Conservation (phyloP, 352 stramenopile species). For the Phytophthora multivora region DNA sequence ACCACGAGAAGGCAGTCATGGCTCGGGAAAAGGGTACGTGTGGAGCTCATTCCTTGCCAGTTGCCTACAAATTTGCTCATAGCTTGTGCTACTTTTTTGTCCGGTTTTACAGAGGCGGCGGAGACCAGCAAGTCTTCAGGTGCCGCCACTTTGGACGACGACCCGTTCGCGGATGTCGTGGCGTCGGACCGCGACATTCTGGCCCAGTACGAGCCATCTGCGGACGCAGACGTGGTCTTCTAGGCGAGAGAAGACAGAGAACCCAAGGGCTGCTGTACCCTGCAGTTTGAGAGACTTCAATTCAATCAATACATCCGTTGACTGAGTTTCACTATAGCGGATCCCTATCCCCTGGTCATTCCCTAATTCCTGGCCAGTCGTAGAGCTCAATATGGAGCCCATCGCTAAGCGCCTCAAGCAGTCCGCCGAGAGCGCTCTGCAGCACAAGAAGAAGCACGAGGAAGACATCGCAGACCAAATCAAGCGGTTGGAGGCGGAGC, state of each 20-base stretch:
- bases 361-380: conserved; percentile 29
- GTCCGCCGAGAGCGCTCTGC: conserved; percentile 67
- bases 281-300: conserved; percentile 18
- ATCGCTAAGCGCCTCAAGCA: conserved; percentile 86
- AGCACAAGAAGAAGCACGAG: conserved; percentile 25
- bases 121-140: conserved; percentile 11
- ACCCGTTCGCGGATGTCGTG: conserved; percentile 75
- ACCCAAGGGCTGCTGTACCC: no score
- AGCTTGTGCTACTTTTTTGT: neutral
- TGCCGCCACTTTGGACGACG: conserved; percentile 39
- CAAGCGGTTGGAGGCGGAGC: conserved; percentile 70
- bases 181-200: conserved; percentile 81
- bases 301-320: conserved; percentile 29
- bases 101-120: conserved; percentile 15
- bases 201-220: conserved; percentile 74
- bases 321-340: conserved; percentile 27
- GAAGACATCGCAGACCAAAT: conserved; percentile 76
- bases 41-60: neutral
- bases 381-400: conserved; percentile 56
- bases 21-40: conserved; percentile 60
- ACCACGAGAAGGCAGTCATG: conserved; percentile 75
- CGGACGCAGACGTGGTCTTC: conserved; percentile 84
- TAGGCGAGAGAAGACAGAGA: conserved; percentile 30
- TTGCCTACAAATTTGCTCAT: neutral
- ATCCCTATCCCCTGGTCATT: conserved; percentile 12